These are phyloP conservation scores for Zizania palustris DNA, from an alignment of 202 grass and related monocot genomes.

Conservation along the genomic window DNA sequence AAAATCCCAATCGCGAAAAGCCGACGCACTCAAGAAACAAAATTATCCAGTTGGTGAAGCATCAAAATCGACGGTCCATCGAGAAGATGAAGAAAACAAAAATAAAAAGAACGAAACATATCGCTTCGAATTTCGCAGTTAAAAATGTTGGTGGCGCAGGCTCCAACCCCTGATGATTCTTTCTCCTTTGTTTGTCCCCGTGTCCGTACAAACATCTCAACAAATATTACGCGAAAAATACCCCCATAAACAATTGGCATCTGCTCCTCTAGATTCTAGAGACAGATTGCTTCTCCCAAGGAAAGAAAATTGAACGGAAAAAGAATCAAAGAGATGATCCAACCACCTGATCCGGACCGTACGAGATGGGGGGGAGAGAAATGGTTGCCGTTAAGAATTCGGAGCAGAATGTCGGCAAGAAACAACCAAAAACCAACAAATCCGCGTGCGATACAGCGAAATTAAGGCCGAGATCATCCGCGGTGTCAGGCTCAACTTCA, in stretches of 20 bases:
- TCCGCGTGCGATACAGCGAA: neutral
- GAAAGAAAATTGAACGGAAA: neutral
- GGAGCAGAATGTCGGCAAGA: conserved; percentile 1
- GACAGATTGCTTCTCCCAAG: neutral
- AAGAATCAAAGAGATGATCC: neutral
- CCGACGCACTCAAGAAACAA: neutral
- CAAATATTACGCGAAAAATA: conserved; percentile 27
- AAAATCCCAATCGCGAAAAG: neutral
- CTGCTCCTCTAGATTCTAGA: conserved; percentile 1
- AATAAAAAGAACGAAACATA: conserved; percentile 26
- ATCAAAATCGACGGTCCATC: conserved; percentile 48
- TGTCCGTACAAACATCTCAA: conserved; percentile 33
- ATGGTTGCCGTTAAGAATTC: conserved; percentile 12
- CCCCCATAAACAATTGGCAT: conserved; percentile 16
- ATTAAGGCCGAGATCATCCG: neutral
- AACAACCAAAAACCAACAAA: conserved; percentile 1
- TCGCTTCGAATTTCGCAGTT: conserved; percentile 36
- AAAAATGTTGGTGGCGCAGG: conserved; percentile 39
- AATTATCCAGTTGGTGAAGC: conserved; percentile 28
- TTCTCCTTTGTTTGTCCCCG: neutral
- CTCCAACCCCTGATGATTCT: conserved; percentile 35
- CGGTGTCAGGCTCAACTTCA: too few species aligned
- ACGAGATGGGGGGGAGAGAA: neutral
- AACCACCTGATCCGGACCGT: neutral
- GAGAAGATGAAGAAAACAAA: conserved; percentile 33